phyloP scores from a whole-genome alignment of 805 yeast species.

The Yueomyces sp. region DNA sequence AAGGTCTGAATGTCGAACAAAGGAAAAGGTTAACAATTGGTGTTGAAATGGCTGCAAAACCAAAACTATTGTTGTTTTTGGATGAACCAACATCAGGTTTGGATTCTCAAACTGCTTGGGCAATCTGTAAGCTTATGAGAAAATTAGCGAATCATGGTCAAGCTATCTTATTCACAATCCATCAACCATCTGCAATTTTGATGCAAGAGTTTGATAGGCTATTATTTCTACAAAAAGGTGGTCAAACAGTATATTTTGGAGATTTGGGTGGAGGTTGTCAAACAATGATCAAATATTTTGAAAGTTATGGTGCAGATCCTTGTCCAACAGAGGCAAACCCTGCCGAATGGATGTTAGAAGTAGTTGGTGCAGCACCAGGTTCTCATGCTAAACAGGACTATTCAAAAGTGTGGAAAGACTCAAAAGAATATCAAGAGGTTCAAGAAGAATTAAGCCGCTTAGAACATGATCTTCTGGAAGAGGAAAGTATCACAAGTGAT shows the following conservation, averaged over 20 bases:
- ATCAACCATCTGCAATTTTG: constrained; percentile 74
- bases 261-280: constrained; percentile 45
- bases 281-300: constrained; percentile 52
- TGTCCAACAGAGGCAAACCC: constrained; percentile 68
- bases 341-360: constrained; percentile 87
- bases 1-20: constrained; percentile 52
- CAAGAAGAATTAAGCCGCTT: constrained; percentile 46
- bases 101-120: constrained; percentile 59
- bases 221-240: constrained; percentile 56
- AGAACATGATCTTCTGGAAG: constrained; percentile 42
- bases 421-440: constrained; percentile 46
- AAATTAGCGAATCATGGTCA: constrained; percentile 47
- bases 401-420: constrained; percentile 63
- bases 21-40: constrained; percentile 52
- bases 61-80: constrained; percentile 43
- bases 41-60: constrained; percentile 55
- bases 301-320: constrained; percentile 45
- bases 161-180: constrained; percentile 63
- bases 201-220: constrained; percentile 69
- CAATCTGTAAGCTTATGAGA: constrained; percentile 47
- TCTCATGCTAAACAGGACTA: constrained; percentile 62
- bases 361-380: constrained; percentile 75
- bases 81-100: constrained; percentile 63
- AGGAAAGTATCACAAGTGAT: constrained; percentile 21
- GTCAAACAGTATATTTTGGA: constrained; percentile 65